Conservation (phyloP, 163 green algal genomes). For the Scenedesmus sp. region DNA sequence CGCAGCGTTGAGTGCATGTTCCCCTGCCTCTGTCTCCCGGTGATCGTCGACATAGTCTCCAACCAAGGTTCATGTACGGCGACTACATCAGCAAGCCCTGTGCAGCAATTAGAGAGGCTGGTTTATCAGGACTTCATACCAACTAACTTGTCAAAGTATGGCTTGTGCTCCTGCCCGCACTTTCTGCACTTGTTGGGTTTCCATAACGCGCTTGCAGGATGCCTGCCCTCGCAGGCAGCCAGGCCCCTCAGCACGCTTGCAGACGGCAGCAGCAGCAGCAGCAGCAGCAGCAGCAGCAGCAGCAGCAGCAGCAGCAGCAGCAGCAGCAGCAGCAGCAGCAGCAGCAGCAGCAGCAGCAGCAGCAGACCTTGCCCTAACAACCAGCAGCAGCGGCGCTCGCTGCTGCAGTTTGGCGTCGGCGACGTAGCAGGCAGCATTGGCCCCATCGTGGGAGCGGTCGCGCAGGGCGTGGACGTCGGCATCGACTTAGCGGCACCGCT, state of each 20-base stretch:
- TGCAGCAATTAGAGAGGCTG: too few relatives aligned
- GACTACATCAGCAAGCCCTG: too few relatives aligned
- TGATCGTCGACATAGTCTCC: too few relatives aligned
- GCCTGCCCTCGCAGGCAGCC: not conserved
- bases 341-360: not conserved
- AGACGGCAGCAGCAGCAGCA: not conserved
- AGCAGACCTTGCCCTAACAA: not conserved
- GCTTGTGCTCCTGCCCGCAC: not conserved
- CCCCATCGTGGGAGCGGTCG: slow-evolving; percentile 22
- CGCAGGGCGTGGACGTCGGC: slow-evolving; percentile 3
- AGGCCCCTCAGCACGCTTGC: not conserved
- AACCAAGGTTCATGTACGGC: too few relatives aligned
- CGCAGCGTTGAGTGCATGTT: not conserved
- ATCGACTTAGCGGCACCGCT: not conserved
- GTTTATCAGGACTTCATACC: too few relatives aligned
- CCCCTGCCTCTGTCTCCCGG: not conserved
- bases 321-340: not conserved
- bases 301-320: not conserved
- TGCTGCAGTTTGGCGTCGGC: slow-evolving; percentile 67
- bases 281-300: not conserved
- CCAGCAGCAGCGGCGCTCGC: not conserved
- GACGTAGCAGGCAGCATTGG: slow-evolving; percentile 35
- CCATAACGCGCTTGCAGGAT: not conserved
- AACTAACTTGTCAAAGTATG: too few relatives aligned
- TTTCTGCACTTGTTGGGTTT: not conserved